Conservation (phyloP, 1,284 basidiomycete genomes). For the Papiliotrema flavescens region DNA sequence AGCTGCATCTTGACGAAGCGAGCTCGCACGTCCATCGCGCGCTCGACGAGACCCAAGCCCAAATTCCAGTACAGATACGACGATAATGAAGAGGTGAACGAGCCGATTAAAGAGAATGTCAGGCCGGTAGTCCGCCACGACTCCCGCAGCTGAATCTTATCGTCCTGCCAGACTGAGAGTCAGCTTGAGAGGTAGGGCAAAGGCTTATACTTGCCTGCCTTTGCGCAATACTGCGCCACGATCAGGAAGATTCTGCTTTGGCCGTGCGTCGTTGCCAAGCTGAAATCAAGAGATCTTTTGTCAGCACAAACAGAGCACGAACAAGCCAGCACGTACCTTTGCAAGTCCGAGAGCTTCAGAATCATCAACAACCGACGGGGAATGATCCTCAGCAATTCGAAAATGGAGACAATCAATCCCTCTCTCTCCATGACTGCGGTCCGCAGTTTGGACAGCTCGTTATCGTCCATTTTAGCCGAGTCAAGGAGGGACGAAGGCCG, state of each 20-base stretch:
- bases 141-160: slow-evolving; percentile 44
- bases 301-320: not conserved
- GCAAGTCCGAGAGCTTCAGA: slow-evolving; percentile 59
- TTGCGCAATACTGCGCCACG: slow-evolving; percentile 82
- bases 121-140: slow-evolving; percentile 15
- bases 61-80: slow-evolving; percentile 34
- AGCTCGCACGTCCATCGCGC: slow-evolving; percentile 64
- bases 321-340: slow-evolving; percentile 54
- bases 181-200: not conserved
- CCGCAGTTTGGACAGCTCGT: slow-evolving; percentile 63
- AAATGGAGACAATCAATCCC: slow-evolving; percentile 74
- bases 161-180: slow-evolving; percentile 68
- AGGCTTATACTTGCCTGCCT: slow-evolving; percentile 26
- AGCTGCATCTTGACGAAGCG: slow-evolving; percentile 58
- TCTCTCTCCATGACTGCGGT: slow-evolving; percentile 71
- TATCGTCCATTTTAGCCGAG: slow-evolving; percentile 63
- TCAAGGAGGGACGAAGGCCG: slow-evolving; percentile 72
- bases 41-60: slow-evolving; percentile 37
- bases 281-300: slow-evolving; percentile 50
- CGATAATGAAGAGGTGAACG: slow-evolving; percentile 15
- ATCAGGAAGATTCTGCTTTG: slow-evolving; percentile 84
- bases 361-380: slow-evolving; percentile 58
- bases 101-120: slow-evolving; percentile 17
- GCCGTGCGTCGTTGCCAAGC: slow-evolving; percentile 56
- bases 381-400: slow-evolving; percentile 76